Evolutionary conservation across 495 filamentous ascomycete species (phyloP), one percentile per base, ranked within the genome.

Genomic region (Cairneyella variabilis): DNA sequence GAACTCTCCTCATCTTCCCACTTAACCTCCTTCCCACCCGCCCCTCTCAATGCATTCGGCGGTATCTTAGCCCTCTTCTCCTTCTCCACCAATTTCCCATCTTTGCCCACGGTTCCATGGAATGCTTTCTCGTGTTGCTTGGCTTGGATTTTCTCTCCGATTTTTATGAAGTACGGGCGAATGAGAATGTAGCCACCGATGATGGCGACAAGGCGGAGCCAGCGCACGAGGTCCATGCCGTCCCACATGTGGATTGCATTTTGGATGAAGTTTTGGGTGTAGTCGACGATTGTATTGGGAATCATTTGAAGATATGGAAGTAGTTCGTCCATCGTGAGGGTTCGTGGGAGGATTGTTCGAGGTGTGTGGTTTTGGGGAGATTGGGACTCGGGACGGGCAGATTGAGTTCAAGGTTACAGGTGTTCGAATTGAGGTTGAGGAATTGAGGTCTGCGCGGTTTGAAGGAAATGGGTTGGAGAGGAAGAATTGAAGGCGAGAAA

Each of bases 161-260:
- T 54, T 54, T 77, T 78, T 57, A 76, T 66, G 48, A 89, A 70
- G 61, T 83, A 85, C 0, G 85, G 83, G 3, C 86, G 77, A n/a
- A 89, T 53, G 14, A 89, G 67, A 53, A 80, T 37, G 69, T 89
- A 89, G 61, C 70, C 72, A 42, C 83, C 70, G 12, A 83, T 79
- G 43, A 85, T 72, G 50, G 77, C 70, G 51, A 84, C 66, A 22
- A 88, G 65, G 26, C 83, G 80, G 44, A 88, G 78, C 74, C 75
- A 85, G 58, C 82, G 74, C 51, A 76, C 62, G 22, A 66, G 51
- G 52, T 72, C 74, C 67, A 87, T 74, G 32, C 75, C 65, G 26
- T 69, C 67, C 63, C 88, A 75, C 34, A 80, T 77, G 34, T 65
- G 56, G 57, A 68, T 68, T 54, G 82, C 23, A 66, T 89, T 88